phyloP scores from a whole-genome alignment of 352 stramenopile genomes.

The Thalassiosira delicatula region DNA sequence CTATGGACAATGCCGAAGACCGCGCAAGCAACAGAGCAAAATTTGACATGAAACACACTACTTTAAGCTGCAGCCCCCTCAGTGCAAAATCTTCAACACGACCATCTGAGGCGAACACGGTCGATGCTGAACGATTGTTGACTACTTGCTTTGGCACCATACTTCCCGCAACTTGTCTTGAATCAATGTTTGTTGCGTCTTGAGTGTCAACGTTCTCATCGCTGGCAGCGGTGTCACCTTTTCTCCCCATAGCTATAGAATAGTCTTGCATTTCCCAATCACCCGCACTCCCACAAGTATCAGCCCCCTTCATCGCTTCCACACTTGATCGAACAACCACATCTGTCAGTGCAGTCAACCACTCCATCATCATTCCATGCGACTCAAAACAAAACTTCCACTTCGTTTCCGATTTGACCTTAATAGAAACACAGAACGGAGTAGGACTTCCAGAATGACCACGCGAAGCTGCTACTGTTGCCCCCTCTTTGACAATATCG shows the following conservation, averaged over 20 bases:
- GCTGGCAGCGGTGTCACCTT: too few relatives aligned
- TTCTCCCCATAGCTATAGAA: too few relatives aligned
- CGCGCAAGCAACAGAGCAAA: constrained; percentile 55
- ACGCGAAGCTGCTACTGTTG: constrained; percentile 60
- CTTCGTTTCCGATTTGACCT: constrained; percentile 71
- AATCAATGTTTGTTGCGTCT: too few relatives aligned
- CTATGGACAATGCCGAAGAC: constrained; percentile 48
- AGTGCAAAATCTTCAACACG: constrained; percentile 43
- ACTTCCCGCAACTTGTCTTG: too few relatives aligned
- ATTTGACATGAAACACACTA: too few relatives aligned
- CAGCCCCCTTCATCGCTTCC: constrained; percentile 33
- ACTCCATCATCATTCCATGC: constrained; percentile 74
- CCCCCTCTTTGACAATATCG: constrained; percentile 79
- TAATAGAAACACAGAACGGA: constrained; percentile 78
- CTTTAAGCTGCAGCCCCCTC: too few relatives aligned
- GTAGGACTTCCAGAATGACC: constrained; percentile 73
- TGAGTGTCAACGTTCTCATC: too few relatives aligned
- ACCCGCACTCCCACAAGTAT: too few relatives aligned
- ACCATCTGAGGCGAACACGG: too few relatives aligned
- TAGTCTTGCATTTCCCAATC: constrained; percentile 58
- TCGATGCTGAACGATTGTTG: too few relatives aligned
- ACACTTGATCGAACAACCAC: constrained; percentile 73
- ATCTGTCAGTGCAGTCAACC: constrained; percentile 77
- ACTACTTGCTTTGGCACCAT: too few relatives aligned
- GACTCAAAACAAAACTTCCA: constrained; percentile 82